Conservation (phyloP, 2,329 filamentous ascomycete species). For the Fusarium ramigenum region DNA sequence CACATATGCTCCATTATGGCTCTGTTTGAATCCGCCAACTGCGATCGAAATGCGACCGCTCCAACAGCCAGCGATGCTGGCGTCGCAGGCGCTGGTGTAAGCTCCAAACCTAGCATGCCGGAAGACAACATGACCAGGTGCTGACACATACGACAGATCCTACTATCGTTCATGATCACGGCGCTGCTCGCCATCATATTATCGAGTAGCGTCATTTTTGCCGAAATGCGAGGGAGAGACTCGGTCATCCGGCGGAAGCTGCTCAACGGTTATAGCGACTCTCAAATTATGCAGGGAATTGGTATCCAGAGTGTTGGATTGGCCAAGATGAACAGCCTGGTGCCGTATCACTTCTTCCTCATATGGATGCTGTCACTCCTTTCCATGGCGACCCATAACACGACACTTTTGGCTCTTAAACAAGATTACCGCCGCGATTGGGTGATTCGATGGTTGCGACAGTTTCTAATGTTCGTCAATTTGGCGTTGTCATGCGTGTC, state of each 20-base stretch:
- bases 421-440: slow-evolving; percentile 73
- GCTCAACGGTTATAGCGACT: slow-evolving; percentile 71
- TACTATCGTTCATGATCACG: slow-evolving; percentile 74
- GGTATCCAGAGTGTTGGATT: slow-evolving; percentile 73
- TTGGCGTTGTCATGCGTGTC: slow-evolving; percentile 65
- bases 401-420: slow-evolving; percentile 70
- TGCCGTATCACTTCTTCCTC: slow-evolving; percentile 76
- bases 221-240: slow-evolving; percentile 58
- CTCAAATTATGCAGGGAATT: slow-evolving; percentile 75
- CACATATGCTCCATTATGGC: slow-evolving; percentile 55
- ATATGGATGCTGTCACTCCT: slow-evolving; percentile 74
- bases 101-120: slow-evolving; percentile 49
- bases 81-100: slow-evolving; percentile 62
- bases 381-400: slow-evolving; percentile 72
- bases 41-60: slow-evolving; percentile 62
- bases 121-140: background rate
- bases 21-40: slow-evolving; percentile 67
- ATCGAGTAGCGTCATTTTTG: slow-evolving; percentile 64
- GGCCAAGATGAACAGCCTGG: slow-evolving; percentile 65
- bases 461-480: slow-evolving; percentile 73
- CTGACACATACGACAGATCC: slow-evolving; percentile 40
- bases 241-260: slow-evolving; percentile 69
- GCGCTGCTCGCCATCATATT: slow-evolving; percentile 66
- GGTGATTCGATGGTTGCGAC: slow-evolving; percentile 72
- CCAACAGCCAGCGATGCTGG: slow-evolving; percentile 62